A percentile compares a stretch with the other conserved stretches of the same genome.
These are phyloP conservation scores for Macrolepiota dolichaula DNA, from an alignment of 768 basidiomycete species.

Conservation along the genomic window DNA sequence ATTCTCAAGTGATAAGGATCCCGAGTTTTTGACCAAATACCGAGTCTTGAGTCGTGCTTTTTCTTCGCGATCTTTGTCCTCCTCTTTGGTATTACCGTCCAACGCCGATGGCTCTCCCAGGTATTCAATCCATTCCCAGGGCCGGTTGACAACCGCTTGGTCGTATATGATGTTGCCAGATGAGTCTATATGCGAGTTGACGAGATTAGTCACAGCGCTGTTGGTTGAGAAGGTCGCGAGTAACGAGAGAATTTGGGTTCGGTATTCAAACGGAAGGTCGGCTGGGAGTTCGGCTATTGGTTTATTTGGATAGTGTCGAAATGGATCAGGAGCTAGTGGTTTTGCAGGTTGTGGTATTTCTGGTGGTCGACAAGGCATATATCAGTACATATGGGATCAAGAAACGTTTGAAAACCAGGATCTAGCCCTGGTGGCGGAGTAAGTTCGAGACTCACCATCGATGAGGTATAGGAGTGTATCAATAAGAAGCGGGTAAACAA, in stretches of 20 bases:
- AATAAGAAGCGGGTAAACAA: constrained; percentile 61
- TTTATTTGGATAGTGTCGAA: constrained; percentile 57
- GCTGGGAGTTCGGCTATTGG: constrained; percentile 47
- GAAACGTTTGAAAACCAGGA: background rate
- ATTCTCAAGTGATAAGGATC: constrained; percentile 68
- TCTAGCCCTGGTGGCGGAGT: background rate
- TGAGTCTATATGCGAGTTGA: constrained; percentile 53
- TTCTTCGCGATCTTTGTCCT: constrained; percentile 37
- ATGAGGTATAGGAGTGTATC: constrained; percentile 74
- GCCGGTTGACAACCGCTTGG: constrained; percentile 61
- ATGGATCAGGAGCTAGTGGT: constrained; percentile 54
- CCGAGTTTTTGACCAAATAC: constrained; percentile 55
- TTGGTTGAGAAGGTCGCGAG: constrained; percentile 53
- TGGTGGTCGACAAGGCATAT: constrained; percentile 21
- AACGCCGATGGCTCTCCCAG: constrained; percentile 52
- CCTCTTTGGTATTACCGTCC: constrained; percentile 41
- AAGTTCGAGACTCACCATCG: constrained; percentile 53
- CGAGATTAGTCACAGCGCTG: constrained; percentile 52
- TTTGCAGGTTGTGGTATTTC: constrained; percentile 64
- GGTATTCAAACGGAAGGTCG: constrained; percentile 56
- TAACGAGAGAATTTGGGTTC: constrained; percentile 53
- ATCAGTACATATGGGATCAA: background rate
- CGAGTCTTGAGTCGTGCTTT: constrained; percentile 31
- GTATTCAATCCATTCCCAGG: constrained; percentile 88
- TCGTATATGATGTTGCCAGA: constrained; percentile 48